Conservation (phyloP, 768 basidiomycete genomes). For the Xerocomellus intermedius region DNA sequence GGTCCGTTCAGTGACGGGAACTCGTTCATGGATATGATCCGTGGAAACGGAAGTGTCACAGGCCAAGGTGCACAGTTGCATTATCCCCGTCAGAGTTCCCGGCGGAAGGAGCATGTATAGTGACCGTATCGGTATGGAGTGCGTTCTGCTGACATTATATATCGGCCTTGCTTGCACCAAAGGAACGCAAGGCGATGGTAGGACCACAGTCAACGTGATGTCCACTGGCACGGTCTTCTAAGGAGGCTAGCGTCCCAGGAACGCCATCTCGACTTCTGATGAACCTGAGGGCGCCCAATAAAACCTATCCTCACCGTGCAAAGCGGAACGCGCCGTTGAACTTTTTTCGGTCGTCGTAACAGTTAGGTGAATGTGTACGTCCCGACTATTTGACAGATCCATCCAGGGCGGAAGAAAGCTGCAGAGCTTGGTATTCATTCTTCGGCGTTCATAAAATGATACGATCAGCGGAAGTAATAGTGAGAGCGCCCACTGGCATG, state of each 20-base stretch:
- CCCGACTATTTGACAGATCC: constrained; percentile 1
- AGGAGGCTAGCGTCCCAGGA: no score
- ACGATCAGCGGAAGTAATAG: constrained; percentile 2
- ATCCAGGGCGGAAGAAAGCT: not conserved
- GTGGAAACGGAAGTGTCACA: constrained; percentile 5
- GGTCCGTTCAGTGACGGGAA: not conserved
- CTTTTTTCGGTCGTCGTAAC: not conserved
- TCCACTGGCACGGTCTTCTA: constrained; percentile 4
- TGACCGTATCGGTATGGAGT: not conserved
- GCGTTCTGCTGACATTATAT: not conserved
- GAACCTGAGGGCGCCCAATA: not conserved
- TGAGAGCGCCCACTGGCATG: not conserved
- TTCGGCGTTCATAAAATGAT: not conserved
- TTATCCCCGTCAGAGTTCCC: not conserved
- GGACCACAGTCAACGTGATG: not conserved
- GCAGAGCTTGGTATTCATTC: constrained; percentile 1
- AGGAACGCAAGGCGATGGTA: not conserved
- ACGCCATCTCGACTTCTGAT: not conserved
- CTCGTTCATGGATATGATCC: constrained; percentile 17
- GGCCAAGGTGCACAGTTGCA: not conserved
- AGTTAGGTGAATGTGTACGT: not conserved
- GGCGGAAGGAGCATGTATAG: not conserved
- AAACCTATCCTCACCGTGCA: constrained; percentile 7
- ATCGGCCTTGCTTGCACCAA: not conserved
- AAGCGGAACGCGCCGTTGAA: not conserved